Base-by-base conservation (phyloP, 1,284 basidiomycete genomes). In the Cutaneotrichosporon sp. region DNA sequence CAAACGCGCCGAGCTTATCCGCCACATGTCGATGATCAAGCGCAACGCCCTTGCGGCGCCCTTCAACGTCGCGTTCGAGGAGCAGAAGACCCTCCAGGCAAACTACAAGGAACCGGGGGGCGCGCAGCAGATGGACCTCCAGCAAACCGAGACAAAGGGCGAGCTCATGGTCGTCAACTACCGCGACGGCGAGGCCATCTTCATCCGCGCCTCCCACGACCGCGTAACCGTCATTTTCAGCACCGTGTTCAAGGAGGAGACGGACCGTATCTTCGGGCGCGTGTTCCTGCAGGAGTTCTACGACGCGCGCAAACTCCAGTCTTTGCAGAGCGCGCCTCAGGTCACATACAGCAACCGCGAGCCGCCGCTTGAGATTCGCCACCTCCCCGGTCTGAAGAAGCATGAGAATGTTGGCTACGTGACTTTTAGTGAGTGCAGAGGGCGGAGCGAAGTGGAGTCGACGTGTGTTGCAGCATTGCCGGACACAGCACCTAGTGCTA, bases 221-320 rank as follows among this genome's bases (percentile, higher is more conserved):
- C 87, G 96, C 56, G 94, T 99, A 46, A 98, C 96, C 0, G 90
- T 97, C 53, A 90, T 97, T 66, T 98, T 99, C 77, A 92, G 88
- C 4, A 99, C 96, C 11, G 82, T 92, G 41, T 99, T 99, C 79
- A 83, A 88, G 65, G 96, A 98, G 66, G 96, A 99, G 76, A 97
- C 94, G 6, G 96, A 99, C 76, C 83, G 91, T 51, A 89, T 97
- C 47, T 90, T 92, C 71, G 96, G 96, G 22, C 92, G 92, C 68
- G 88, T 98, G 6, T 99, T 99, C 78, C 77, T 99, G 55, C 96
- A 98, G 81, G 96, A 98, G 84, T 99, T 99, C 64, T 96, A 97
- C 39, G 96, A 99, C 78, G 94, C 96, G 9, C 83, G 94, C 53
- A 83, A 91, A 57, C 84, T 91, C 57, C 90, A 93, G 1, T 85